Percentiles rank a stretch among this genome's conserved stretches.
phyloP scores from a whole-genome alignment of 179 eudicot genomes.

The Drosera spatulata region DNA sequence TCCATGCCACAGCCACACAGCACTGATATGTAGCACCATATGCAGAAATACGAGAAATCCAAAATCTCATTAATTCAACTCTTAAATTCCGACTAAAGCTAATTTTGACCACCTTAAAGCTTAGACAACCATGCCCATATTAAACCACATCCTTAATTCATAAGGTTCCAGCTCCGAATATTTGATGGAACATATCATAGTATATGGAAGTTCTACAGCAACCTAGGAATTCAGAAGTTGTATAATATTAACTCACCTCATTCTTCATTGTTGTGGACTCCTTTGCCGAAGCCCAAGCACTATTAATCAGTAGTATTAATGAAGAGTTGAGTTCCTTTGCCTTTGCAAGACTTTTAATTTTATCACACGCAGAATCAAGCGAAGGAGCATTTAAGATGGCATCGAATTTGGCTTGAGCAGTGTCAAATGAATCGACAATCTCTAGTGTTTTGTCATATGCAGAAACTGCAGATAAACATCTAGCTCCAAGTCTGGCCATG shows the following conservation, averaged over 20 bases:
- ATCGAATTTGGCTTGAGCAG: conserved; percentile 79
- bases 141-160: too few relatives aligned
- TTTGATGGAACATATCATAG: too few relatives aligned
- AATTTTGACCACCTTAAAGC: too few relatives aligned
- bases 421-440: conserved; percentile 67
- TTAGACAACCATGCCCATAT: too few relatives aligned
- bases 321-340: conserved; percentile 91
- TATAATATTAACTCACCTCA: conserved; percentile 35
- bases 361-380: conserved; percentile 77
- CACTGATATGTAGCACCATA: too few relatives aligned
- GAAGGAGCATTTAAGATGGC: conserved; percentile 80
- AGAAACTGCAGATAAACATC: conserved; percentile 91
- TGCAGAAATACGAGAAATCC: too few relatives aligned
- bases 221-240: too few relatives aligned
- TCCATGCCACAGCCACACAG: too few relatives aligned
- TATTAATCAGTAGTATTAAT: conserved; percentile 68
- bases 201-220: too few relatives aligned
- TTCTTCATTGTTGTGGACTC: conserved; percentile 81
- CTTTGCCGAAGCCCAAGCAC: conserved; percentile 94
- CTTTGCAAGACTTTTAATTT: conserved; percentile 84
- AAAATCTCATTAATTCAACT: too few relatives aligned
- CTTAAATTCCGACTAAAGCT: too few relatives aligned
- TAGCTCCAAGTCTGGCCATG: conserved; percentile 76
- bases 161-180: too few relatives aligned
- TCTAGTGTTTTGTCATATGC: conserved; percentile 85